Evolutionary conservation across 305 asterid species (phyloP), one percentile per base, ranked within the genome.

Genomic region (Fraxinus greggii): DNA sequence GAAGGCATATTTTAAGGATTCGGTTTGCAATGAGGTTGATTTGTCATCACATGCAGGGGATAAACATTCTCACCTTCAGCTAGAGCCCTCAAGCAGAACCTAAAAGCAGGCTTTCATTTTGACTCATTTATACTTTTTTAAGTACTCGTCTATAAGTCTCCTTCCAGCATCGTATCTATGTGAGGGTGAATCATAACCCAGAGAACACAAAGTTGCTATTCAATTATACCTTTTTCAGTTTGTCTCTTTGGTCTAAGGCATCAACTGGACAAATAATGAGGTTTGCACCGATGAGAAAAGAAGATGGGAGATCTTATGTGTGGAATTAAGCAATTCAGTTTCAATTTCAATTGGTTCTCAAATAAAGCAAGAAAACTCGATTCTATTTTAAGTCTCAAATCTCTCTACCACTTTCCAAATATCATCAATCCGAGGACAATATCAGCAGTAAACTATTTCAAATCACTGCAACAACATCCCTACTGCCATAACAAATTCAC

Each of bases 391-490:
- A 19, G 56, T 19, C 29, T 35, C 78, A 74, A 8, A 19, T n/a
- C 40, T 35, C 10, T 2, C 32, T 15, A 45, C 26, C 42, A 13
- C 19, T 33, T 19, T 1, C 7, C 42, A 36, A 36, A 7, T 7
- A 36, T 36, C 42, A 36, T 13, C 1, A 72, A 29, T 15, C 19
- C 1, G 12, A 15, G 32, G 33, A 33, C 12, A 72, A 5, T 32
- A 5, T 36, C 76, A 28, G 15, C 21, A 28, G 31, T 4, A 17
- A 8, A 28, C 2, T 35, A 26, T n/a, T 32, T 21, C 19, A 26
- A 40, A 83, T 65, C 59, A 40, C 79, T 77, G 4, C 82, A 51
- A 15, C 38, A 79, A 15, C 29, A 79, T 6, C 19, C 12, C 21
- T 15, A 70, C 15, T 15, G 40, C 2, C 56, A 45, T 45, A 13